phyloP scores from a whole-genome alignment of 768 basidiomycete species.

The Serendipita sp. region DNA sequence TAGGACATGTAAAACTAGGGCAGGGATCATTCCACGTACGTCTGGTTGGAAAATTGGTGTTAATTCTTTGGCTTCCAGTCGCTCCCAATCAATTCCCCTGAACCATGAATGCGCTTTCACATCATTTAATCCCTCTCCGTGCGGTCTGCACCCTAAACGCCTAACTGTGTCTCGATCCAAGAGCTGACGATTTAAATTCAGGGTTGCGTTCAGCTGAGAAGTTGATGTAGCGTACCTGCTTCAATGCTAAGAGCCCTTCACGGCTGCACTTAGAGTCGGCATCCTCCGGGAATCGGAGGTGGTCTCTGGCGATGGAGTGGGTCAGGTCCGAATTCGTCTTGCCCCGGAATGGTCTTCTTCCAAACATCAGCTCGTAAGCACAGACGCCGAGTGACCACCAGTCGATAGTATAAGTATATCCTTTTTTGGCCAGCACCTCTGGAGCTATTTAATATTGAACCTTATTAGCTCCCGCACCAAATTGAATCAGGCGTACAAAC shows the following conservation, averaged over 20 bases:
- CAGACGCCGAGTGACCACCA: slow-evolving; percentile 97
- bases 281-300: slow-evolving; percentile 80
- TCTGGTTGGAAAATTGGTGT: slow-evolving; percentile 84
- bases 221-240: slow-evolving; percentile 38
- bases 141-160: slow-evolving; percentile 67
- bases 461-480: not conserved
- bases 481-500: slow-evolving; percentile 13
- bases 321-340: slow-evolving; percentile 87
- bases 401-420: slow-evolving; percentile 87
- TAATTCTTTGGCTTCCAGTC: slow-evolving; percentile 40
- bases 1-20: not conserved
- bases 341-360: slow-evolving; percentile 82
- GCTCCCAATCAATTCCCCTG: slow-evolving; percentile 61
- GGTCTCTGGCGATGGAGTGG: slow-evolving; percentile 79
- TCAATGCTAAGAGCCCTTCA: slow-evolving; percentile 61
- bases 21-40: slow-evolving; percentile 47
- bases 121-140: slow-evolving; percentile 66
- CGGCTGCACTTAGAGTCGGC: slow-evolving; percentile 64
- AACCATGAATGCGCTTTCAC: slow-evolving; percentile 80
- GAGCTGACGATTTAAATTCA: slow-evolving; percentile 33
- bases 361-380: slow-evolving; percentile 83
- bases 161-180: slow-evolving; percentile 71
- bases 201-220: slow-evolving; percentile 1
- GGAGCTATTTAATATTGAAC: slow-evolving; percentile 32
- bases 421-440: slow-evolving; percentile 83